Conservation (phyloP, 2,329 filamentous ascomycete species). For the Aspergillus tubingensis region DNA sequence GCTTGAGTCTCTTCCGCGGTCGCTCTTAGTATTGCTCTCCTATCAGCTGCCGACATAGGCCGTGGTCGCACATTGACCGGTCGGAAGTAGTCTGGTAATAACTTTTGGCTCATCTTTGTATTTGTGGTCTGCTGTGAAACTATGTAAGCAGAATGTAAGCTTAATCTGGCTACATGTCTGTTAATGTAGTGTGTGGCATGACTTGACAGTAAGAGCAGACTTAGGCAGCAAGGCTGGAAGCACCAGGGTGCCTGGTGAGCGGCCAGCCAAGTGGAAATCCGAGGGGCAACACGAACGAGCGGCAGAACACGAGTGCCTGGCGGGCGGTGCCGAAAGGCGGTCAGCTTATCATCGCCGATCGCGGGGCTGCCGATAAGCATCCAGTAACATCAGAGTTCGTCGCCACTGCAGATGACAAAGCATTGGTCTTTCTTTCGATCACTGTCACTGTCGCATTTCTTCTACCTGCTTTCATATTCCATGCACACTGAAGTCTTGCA, state of each 20-base stretch:
- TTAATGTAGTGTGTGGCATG: background rate
- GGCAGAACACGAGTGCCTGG: constrained; percentile 8
- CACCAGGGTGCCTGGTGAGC: background rate
- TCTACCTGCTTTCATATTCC: background rate
- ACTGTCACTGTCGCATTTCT: constrained; percentile 12
- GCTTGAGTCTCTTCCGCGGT: constrained; percentile 52
- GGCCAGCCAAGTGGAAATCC: background rate
- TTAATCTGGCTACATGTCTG: background rate
- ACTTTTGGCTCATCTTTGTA: background rate
- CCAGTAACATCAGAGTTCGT: constrained; percentile 12
- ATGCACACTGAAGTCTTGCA: constrained; percentile 1
- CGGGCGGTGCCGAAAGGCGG: constrained; percentile 20
- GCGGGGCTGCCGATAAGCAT: constrained; percentile 11
- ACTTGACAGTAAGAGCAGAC: background rate
- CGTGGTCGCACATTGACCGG: background rate
- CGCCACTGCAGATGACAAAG: constrained; percentile 39
- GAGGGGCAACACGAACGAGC: background rate
- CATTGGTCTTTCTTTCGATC: constrained; percentile 22
- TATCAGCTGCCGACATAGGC: background rate
- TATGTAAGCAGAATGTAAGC: background rate
- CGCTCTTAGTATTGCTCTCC: constrained; percentile 37
- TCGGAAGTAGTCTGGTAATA: constrained; percentile 1
- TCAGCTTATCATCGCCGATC: constrained; percentile 33
- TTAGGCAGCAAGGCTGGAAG: constrained; percentile 2
- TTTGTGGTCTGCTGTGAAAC: background rate